Evolutionary conservation across 2,329 filamentous ascomycete species (phyloP), one percentile per base, ranked within the genome.

Genomic region (Karstenula rhodostoma): DNA sequence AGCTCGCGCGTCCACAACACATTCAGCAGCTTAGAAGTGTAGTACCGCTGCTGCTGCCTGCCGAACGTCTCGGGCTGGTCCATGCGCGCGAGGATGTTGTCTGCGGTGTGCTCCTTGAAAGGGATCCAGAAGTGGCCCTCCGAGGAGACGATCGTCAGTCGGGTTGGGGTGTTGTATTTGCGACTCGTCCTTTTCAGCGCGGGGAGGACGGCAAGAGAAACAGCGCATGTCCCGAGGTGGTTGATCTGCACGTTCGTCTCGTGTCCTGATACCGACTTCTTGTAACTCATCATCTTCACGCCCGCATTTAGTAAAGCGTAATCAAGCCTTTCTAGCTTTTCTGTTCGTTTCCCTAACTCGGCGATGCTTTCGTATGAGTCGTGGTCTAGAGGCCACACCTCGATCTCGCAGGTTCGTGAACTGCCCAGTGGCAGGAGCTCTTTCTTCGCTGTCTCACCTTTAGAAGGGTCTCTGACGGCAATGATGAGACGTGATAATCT

Each of bases 311-410:
- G 70, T 1, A 84, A 63, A 2, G 76, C 81, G 19, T 81, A 75
- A 60, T 85, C 81, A 6, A 85, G 67, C 9, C 73, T 71, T 6
- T 73, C 65, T 1, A 83, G 59, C 40, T 62, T 58, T 35, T 77
- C 73, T 19, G 80, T 73, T 1, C 76, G 74, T 44, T 71, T 67
- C 6, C 74, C 78, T 58, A 85, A 85, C 3, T 62, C 68, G 52
- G 77, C 72, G 19, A 85, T 80, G 35, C 79, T 82, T 25, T 76
- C 70, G 64, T 82, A 83, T 43, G 71, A 79, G 57, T 71, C 76
- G 73, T 84, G 79, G 58, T 85, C 82, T 4, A 85, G 75, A 15
- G 78, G 73, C 76, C 79, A 80, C 51, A 84, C 72, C 52, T 81
- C 70, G 47, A 84, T 73, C 19, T 77, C 73, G 2, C 72, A 74